Evolutionary conservation across 106 monocot genomes (phyloP).

Genomic region (Iris macrosiphon): DNA sequence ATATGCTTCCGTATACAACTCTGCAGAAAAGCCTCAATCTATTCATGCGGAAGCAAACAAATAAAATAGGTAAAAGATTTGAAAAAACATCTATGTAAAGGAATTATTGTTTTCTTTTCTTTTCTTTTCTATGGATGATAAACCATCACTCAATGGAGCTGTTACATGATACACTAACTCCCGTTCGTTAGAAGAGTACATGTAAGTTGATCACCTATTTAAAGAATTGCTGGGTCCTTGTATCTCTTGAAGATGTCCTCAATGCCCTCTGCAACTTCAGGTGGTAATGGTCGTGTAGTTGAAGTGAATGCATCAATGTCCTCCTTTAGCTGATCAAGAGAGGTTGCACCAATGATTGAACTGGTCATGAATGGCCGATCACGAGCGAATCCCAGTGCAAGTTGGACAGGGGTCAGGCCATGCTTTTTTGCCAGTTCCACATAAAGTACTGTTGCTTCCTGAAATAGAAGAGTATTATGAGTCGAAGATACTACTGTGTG

Average conservation of each 20-base stretch:
- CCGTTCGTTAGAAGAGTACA: too few species aligned
- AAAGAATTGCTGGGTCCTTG: conserved; percentile 66
- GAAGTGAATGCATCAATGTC: conserved; percentile 69
- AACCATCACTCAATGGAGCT: too few species aligned
- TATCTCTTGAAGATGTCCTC: conserved; percentile 71
- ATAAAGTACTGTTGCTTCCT: conserved; percentile 75
- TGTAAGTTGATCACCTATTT: conserved; percentile 13
- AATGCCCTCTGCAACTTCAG: conserved; percentile 55
- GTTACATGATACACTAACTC: too few species aligned
- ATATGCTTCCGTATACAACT: too few species aligned
- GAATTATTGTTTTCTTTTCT: too few species aligned
- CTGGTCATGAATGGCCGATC: conserved; percentile 72
- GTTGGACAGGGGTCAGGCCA: conserved; percentile 78
- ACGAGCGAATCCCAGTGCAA: conserved; percentile 82
- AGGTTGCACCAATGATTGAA: conserved; percentile 84
- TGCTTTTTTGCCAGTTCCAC: conserved; percentile 56
- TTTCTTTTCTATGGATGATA: too few species aligned
- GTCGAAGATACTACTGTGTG: not conserved
- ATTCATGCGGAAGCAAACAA: too few species aligned
- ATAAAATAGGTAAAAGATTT: too few species aligned
- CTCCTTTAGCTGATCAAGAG: conserved; percentile 81
- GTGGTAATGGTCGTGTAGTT: conserved; percentile 51
- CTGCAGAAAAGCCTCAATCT: too few species aligned
- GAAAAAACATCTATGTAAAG: too few species aligned
- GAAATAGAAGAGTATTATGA: conserved; percentile 13